Evolutionary conservation across 371 early-diverging fungal species (phyloP).

Genomic region (Apophysomyces trapeziformis): DNA sequence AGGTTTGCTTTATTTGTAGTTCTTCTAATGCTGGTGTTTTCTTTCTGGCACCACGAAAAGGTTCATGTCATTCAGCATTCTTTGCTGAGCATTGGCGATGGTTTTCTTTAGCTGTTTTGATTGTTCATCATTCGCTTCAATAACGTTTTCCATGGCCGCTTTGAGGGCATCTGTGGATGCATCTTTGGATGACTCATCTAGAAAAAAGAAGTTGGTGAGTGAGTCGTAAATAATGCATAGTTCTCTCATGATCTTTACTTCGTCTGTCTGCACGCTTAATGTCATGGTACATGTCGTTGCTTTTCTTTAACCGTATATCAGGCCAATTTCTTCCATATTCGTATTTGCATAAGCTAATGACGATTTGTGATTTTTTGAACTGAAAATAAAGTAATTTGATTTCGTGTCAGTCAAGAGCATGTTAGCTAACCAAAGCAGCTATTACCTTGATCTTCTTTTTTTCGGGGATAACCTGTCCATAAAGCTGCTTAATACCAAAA

Average conservation of each 20-base stretch:
- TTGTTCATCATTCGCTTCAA: background rate
- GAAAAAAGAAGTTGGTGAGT: too few species aligned
- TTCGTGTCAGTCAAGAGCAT: too few species aligned
- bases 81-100: too few species aligned
- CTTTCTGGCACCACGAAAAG: too few species aligned
- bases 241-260: conserved; percentile 1
- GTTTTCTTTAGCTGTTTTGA: background rate
- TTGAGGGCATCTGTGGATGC: too few species aligned
- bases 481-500: conserved; percentile 30
- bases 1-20: too few species aligned
- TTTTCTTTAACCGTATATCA: conserved; percentile 27
- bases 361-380: conserved; percentile 26
- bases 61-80: too few species aligned
- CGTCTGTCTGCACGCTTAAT: conserved; percentile 28
- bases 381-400: conserved; percentile 3
- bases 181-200: too few species aligned
- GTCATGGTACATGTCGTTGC: conserved; percentile 29
- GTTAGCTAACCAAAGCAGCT: background rate
- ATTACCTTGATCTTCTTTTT: conserved; percentile 22
- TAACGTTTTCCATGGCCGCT: background rate
- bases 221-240: background rate
- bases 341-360: conserved; percentile 28
- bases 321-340: conserved; percentile 29
- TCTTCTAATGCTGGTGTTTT: too few species aligned
- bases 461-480: conserved; percentile 19